Evolutionary conservation across 805 yeast genomes (phyloP).

Genomic region (Yarrowia sp.): DNA sequence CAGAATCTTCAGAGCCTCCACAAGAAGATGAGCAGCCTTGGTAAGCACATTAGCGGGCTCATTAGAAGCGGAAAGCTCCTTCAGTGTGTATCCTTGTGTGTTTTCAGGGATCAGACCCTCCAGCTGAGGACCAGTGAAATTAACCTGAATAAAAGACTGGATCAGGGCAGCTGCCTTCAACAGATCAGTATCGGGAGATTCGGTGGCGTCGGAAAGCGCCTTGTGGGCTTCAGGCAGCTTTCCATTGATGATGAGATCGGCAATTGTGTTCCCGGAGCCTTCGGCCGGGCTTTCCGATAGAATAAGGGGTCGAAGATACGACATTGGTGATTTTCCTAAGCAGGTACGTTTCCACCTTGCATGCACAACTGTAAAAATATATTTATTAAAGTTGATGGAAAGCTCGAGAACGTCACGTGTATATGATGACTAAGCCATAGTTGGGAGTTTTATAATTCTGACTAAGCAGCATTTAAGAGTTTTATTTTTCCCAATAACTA

Average conservation of each 20-base stretch:
- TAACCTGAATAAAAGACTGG: slow-evolving; percentile 74
- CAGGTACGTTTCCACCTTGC: slow-evolving; percentile 15
- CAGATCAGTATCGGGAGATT: slow-evolving; percentile 25
- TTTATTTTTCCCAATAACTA: too few species aligned
- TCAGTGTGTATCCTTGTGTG: slow-evolving; percentile 42
- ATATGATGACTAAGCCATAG: neutral
- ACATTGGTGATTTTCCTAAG: slow-evolving; percentile 7
- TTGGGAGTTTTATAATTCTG: too few species aligned
- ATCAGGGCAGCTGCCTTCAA: slow-evolving; percentile 63
- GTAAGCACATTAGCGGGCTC: slow-evolving; percentile 71
- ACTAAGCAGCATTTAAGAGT: too few species aligned
- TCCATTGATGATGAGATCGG: slow-evolving; percentile 26
- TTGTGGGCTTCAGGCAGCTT: slow-evolving; percentile 30
- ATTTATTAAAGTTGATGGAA: slow-evolving; percentile 9
- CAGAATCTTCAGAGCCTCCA: slow-evolving; percentile 55
- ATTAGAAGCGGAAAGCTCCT: slow-evolving; percentile 63
- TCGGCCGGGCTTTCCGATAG: slow-evolving; percentile 11
- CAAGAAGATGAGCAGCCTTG: slow-evolving; percentile 58
- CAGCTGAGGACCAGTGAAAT: slow-evolving; percentile 82
- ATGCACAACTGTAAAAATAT: slow-evolving; percentile 21
- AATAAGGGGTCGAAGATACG: slow-evolving; percentile 28
- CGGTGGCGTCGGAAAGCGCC: slow-evolving; percentile 23
- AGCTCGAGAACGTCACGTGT: slow-evolving; percentile 16
- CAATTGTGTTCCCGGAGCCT: slow-evolving; percentile 33
- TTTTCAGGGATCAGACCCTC: slow-evolving; percentile 47